Conservation (phyloP, 129 eudicot species). For the Apium graveolens region DNA sequence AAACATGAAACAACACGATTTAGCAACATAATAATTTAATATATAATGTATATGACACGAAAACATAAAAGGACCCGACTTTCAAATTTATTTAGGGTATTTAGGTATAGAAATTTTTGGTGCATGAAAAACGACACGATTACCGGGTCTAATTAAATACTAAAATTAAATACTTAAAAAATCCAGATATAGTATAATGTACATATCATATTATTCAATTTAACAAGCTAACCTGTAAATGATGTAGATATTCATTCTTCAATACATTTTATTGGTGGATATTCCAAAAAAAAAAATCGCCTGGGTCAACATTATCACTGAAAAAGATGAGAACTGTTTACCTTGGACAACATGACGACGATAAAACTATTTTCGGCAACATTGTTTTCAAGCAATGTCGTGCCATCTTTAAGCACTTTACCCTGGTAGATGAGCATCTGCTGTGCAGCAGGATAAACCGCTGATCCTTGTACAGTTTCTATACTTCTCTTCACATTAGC, state of each 20-base stretch:
- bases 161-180: not conserved
- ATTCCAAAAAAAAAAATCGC: no score
- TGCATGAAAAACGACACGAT: no score
- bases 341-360: constrained; percentile 82
- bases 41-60: no score
- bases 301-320: no score
- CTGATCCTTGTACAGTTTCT: constrained; percentile 65
- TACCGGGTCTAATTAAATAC: not conserved
- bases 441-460: constrained; percentile 70
- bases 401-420: constrained; percentile 77
- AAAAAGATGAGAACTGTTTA: constrained; percentile 15
- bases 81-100: no score
- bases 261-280: no score
- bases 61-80: no score
- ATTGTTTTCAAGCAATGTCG: constrained; percentile 74
- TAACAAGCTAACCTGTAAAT: not conserved
- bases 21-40: no score
- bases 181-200: not conserved
- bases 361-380: constrained; percentile 74
- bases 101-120: not conserved
- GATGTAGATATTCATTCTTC: not conserved
- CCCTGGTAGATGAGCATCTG: constrained; percentile 88
- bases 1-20: no score
- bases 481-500: constrained; percentile 79
- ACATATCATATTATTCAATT: not conserved